Percentiles rank a stretch among this genome's conserved stretches.
phyloP scores from a whole-genome alignment of 495 filamentous ascomycete species.

The Daldinia childiae region DNA sequence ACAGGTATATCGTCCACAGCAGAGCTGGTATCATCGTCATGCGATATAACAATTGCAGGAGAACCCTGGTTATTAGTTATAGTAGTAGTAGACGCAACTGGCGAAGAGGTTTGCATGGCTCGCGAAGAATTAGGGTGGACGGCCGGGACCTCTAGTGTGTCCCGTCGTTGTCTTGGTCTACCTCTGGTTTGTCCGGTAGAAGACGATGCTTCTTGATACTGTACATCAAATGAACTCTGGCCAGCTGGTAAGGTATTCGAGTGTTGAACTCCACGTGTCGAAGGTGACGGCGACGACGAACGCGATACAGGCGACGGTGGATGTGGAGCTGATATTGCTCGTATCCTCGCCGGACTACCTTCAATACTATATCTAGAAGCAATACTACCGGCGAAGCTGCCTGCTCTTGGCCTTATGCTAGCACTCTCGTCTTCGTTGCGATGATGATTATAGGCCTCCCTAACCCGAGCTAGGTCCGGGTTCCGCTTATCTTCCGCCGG shows the following conservation, averaged over 20 bases:
- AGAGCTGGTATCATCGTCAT: constrained; percentile 18
- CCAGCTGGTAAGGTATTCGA: constrained; percentile 36
- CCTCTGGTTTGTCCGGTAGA: constrained; percentile 8
- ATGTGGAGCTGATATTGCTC: constrained; percentile 27
- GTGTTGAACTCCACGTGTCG: constrained; percentile 24
- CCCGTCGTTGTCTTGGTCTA: constrained; percentile 33
- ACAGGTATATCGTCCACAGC: constrained; percentile 2
- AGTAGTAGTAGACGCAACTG: constrained; percentile 4
- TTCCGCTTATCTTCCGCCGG: constrained; percentile 61
- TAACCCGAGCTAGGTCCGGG: constrained; percentile 47
- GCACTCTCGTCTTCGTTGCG: constrained; percentile 33
- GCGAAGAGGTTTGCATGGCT: constrained; percentile 16
- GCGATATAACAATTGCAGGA: constrained; percentile 34
- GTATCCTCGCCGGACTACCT: constrained; percentile 20
- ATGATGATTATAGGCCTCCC: constrained; percentile 49
- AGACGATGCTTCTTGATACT: constrained; percentile 11
- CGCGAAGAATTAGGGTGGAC: constrained; percentile 22
- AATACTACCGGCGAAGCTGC: constrained; percentile 43
- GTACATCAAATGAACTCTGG: constrained; percentile 21
- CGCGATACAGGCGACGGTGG: constrained; percentile 9
- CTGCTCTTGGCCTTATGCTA: constrained; percentile 28
- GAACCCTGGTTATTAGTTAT: constrained; percentile 24
- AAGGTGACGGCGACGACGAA: constrained; percentile 24
- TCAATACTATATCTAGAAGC: constrained; percentile 30
- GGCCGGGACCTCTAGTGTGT: constrained; percentile 45